phyloP scores from a whole-genome alignment of 495 filamentous ascomycete genomes.

The Astrothelium subdiscretum region DNA sequence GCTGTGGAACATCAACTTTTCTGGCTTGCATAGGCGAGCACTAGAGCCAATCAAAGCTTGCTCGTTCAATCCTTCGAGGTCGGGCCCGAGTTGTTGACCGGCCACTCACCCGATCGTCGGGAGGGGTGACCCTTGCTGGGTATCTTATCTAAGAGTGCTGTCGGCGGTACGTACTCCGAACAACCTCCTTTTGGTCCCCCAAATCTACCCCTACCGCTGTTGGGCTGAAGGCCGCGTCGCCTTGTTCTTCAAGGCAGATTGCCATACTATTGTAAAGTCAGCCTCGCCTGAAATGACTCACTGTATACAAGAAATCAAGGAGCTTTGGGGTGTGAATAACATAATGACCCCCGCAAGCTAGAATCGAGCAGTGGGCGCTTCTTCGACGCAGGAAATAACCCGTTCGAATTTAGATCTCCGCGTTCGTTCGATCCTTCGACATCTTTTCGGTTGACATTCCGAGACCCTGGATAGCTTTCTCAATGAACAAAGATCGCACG shows the following conservation, averaged over 20 bases:
- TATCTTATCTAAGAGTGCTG: no score
- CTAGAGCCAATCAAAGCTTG: neutral
- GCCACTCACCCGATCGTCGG: no score
- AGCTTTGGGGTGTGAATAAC: no score
- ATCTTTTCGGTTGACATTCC: neutral
- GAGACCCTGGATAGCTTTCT: neutral
- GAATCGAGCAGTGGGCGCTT: no score
- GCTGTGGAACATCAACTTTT: no score
- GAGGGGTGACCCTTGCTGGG: no score
- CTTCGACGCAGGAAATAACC: no score
- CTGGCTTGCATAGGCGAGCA: neutral
- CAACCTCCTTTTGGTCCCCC: no score
- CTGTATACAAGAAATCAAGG: neutral
- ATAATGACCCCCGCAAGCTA: no score
- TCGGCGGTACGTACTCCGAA: no score
- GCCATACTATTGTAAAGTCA: neutral
- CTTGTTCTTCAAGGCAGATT: neutral
- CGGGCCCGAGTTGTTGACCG: neutral
- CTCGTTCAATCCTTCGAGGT: neutral
- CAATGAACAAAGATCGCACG: neutral
- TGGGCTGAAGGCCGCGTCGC: neutral
- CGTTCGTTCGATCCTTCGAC: no score
- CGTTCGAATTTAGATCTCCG: no score
- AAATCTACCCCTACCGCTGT: neutral
- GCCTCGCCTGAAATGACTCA: neutral